Base-by-base conservation (phyloP, 2,329 filamentous ascomycete genomes). In the Paracamarosporium sp. region DNA sequence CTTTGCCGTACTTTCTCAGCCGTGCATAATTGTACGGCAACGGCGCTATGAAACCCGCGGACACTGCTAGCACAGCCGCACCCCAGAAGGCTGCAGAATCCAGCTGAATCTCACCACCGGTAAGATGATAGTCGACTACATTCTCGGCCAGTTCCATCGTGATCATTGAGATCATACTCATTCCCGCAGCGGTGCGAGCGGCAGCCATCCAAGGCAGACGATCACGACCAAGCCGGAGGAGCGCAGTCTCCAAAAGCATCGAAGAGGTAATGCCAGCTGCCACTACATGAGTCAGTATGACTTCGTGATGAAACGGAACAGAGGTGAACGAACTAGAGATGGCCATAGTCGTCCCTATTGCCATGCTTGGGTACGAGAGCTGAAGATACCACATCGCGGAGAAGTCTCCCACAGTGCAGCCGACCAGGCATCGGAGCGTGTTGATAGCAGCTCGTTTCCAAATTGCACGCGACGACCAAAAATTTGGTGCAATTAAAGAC, bases 131-230 rank as follows among this genome's bases (percentile, higher is more conserved):
- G 58, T 87, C 85, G 3, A 86, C 83, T 0, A 74, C 58, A 59
- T 86, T 86, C 62, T 86, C 80, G 0, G 81, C 83, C 3, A 77
- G 59, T 65, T 86, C 84, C 84, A 87, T 87, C 0, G 84, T 82
- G 1, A 85, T 9, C 85, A 86, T 86, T 0, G 84, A 86, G 9
- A 86, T 81, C 46, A 85, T 70, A 56, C 84, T 86, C 85, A 86
- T 87, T 0, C 85, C 85, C 22, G 81, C 79, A 0, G 85, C 85
- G 0, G 84, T 86, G 43, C 76, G 81, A 2, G 75, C 77, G 0
- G 85, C 84, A 0, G 63, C 65, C 0, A 64, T 55, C 83, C 82
- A 85, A 0, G 80, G 61, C 0, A 86, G 70, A 7, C 71, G 66
- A 52, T 86, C 84, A 1, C 74, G 76, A 0, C 84, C 84, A 0